Evolutionary conservation across 2,329 filamentous ascomycete genomes (phyloP).

Genomic region (Akanthomyces muscarius): DNA sequence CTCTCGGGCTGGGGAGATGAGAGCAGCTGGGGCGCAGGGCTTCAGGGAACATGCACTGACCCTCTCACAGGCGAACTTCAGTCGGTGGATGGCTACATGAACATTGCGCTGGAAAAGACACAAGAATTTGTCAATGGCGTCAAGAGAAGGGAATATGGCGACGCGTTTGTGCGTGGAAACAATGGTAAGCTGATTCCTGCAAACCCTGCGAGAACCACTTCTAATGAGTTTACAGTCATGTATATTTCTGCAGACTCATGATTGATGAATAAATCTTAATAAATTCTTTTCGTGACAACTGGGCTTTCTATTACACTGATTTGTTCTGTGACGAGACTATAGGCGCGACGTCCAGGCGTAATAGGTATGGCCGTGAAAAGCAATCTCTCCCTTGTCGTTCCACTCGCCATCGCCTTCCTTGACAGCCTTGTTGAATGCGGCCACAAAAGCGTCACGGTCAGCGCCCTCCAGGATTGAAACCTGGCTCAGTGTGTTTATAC

Average conservation of each 20-base stretch:
- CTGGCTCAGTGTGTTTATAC: slow-evolving; percentile 64
- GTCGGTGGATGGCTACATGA: slow-evolving; percentile 99
- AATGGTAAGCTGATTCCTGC: slow-evolving; percentile 60
- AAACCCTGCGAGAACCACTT: neutral
- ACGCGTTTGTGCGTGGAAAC: slow-evolving; percentile 94
- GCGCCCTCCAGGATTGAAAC: slow-evolving; percentile 56
- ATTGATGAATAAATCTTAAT: slow-evolving; percentile 20
- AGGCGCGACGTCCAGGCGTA: slow-evolving; percentile 57
- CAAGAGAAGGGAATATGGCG: slow-evolving; percentile 79
- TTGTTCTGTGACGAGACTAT: slow-evolving; percentile 25
- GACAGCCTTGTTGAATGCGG: slow-evolving; percentile 52
- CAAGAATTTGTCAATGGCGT: slow-evolving; percentile 85
- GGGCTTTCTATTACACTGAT: neutral
- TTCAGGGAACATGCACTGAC: slow-evolving; percentile 19
- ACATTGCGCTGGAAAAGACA: slow-evolving; percentile 95
- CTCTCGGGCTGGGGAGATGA: neutral
- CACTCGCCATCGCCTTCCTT: slow-evolving; percentile 48
- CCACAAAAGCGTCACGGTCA: slow-evolving; percentile 44
- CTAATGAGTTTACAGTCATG: slow-evolving; percentile 51
- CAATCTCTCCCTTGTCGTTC: slow-evolving; percentile 59
- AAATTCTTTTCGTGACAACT: slow-evolving; percentile 16
- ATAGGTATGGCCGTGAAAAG: slow-evolving; percentile 60
- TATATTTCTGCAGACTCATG: slow-evolving; percentile 62
- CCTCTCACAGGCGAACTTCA: slow-evolving; percentile 73
- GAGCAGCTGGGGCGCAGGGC: neutral